Percentiles rank a stretch among this genome's conserved stretches.
Evolutionary conservation across 805 yeast genomes (phyloP).

Genomic region (Wickerhamiella siamensis): DNA sequence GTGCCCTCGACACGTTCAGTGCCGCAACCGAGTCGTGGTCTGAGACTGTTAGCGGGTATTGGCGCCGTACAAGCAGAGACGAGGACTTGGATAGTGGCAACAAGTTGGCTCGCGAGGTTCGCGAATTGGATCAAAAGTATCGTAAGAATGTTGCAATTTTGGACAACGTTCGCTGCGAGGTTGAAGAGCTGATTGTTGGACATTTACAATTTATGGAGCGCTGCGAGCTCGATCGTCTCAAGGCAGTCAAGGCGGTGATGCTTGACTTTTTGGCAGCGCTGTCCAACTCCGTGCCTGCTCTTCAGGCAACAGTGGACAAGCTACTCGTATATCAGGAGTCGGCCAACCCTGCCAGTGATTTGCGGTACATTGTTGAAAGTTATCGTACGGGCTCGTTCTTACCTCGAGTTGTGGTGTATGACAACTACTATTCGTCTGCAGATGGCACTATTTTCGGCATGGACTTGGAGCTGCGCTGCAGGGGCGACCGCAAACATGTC

Average conservation of each 20-base stretch:
- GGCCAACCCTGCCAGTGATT: constrained; percentile 54
- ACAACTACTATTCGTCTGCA: constrained; percentile 61
- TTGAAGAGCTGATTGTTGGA: constrained; percentile 58
- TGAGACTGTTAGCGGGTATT: constrained; percentile 5
- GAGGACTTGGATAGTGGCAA: constrained; percentile 39
- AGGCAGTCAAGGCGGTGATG: constrained; percentile 61
- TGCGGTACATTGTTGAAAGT: constrained; percentile 49
- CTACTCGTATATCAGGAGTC: constrained; percentile 52
- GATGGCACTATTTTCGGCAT: constrained; percentile 66
- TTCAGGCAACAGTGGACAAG: constrained; percentile 47
- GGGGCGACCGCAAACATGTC: constrained; percentile 58
- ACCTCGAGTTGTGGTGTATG: constrained; percentile 61
- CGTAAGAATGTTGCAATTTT: constrained; percentile 39
- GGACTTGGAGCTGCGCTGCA: constrained; percentile 53
- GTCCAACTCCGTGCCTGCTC: constrained; percentile 42
- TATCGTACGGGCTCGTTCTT: constrained; percentile 61
- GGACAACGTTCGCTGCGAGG: constrained; percentile 53
- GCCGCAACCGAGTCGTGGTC: constrained; percentile 8
- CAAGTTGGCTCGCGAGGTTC: constrained; percentile 43
- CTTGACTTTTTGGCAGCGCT: constrained; percentile 57
- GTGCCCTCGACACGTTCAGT: constrained; percentile 5
- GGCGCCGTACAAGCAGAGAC: constrained; percentile 11
- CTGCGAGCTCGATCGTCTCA: constrained; percentile 65
- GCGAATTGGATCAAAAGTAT: constrained; percentile 42
- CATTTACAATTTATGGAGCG: constrained; percentile 66